Evolutionary conservation across 768 basidiomycete genomes (phyloP).

Genomic region (Psilocybe cyanescens): DNA sequence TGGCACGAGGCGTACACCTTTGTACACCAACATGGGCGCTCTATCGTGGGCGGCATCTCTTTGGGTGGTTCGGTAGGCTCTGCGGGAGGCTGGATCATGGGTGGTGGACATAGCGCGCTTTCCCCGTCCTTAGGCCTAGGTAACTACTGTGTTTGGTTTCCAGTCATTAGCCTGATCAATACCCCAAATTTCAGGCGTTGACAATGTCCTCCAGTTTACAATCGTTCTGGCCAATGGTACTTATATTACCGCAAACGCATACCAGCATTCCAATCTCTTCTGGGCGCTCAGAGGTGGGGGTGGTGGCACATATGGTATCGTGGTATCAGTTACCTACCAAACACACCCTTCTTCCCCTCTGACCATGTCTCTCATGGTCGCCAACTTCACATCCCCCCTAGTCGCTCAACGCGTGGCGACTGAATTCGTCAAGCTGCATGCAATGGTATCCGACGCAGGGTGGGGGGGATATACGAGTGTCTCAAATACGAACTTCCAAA

Average conservation of each 20-base stretch:
- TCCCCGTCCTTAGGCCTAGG: constrained; percentile 42
- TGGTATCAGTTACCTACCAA: constrained; percentile 49
- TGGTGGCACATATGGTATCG: constrained; percentile 51
- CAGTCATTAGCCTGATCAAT: neutral
- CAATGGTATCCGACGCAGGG: constrained; percentile 41
- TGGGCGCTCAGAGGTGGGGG: constrained; percentile 59
- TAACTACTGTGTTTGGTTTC: neutral
- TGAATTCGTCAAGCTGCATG: constrained; percentile 36
- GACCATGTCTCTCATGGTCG: constrained; percentile 26
- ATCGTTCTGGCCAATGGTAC: constrained; percentile 47
- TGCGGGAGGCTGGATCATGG: constrained; percentile 51
- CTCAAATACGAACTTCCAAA: constrained; percentile 20
- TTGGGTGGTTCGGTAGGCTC: constrained; percentile 46
- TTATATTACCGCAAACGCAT: constrained; percentile 40
- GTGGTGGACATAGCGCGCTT: constrained; percentile 48
- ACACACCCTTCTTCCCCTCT: constrained; percentile 43
- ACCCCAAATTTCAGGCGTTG: constrained; percentile 37
- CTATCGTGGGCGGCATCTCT: constrained; percentile 50
- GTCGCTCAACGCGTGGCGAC: constrained; percentile 33
- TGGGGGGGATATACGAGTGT: constrained; percentile 46
- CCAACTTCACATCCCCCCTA: constrained; percentile 34
- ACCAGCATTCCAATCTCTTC: constrained; percentile 49
- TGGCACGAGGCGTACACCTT: constrained; percentile 47
- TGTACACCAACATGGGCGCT: constrained; percentile 38
- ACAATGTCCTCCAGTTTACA: constrained; percentile 49